These are phyloP conservation scores for Thraustotheca clavata DNA, from an alignment of 352 stramenopile genomes.

Conservation along the genomic window DNA sequence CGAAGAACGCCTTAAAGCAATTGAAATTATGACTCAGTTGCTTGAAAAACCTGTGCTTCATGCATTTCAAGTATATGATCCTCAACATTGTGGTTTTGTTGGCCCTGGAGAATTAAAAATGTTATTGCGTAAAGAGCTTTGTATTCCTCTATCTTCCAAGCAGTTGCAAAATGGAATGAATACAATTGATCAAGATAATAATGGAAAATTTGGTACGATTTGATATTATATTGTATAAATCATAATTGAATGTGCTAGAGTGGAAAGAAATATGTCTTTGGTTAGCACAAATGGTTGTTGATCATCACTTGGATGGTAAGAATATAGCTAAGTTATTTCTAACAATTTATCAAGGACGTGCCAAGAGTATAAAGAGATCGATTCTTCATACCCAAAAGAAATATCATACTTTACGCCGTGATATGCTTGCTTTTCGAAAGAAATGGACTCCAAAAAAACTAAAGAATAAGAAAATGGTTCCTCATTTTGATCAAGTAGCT, in stretches of 20 bases:
- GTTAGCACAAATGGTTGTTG: constrained; percentile 1
- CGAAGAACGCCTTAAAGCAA: neutral
- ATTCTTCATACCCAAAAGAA: constrained; percentile 7
- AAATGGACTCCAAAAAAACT: too few relatives aligned
- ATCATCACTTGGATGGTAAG: neutral
- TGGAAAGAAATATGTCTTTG: constrained; percentile 14
- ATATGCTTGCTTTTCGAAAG: neutral
- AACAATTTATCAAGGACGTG: too few relatives aligned
- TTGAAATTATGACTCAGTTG: neutral
- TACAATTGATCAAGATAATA: neutral
- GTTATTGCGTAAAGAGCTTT: constrained; percentile 13
- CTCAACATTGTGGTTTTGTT: constrained; percentile 1
- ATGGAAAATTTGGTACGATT: constrained; percentile 7
- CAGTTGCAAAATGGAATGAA: neutral
- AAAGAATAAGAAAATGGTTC: neutral
- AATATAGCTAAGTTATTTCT: too few relatives aligned
- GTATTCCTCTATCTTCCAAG: neutral
- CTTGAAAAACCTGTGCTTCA: constrained; percentile 17
- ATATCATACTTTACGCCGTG: neutral
- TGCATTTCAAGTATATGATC: constrained; percentile 16
- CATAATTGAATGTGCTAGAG: neutral
- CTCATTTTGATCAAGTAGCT: neutral
- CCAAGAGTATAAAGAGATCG: too few relatives aligned
- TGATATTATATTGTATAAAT: neutral
- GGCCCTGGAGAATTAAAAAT: constrained; percentile 3